Conservation (phyloP, 2,329 filamentous ascomycete genomes). For the Ceratocystis variospora region DNA sequence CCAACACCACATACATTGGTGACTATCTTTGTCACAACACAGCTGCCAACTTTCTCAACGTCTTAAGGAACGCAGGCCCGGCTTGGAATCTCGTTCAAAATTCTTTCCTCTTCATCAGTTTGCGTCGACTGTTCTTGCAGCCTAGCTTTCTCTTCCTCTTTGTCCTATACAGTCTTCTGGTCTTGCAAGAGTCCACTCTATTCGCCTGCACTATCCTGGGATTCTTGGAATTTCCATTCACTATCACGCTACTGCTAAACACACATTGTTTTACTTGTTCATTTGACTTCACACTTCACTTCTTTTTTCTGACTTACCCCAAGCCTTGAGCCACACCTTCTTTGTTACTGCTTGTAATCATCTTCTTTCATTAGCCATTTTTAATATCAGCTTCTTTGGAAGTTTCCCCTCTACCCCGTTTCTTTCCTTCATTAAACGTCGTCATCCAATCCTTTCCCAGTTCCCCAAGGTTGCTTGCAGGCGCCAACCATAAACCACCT, state of each 20-base stretch:
- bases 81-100: constrained; percentile 18
- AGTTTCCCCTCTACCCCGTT: not conserved
- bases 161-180: not conserved
- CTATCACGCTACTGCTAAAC: not conserved
- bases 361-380: not conserved
- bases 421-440: constrained; percentile 6
- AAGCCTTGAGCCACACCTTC: too few relatives aligned
- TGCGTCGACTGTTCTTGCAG: constrained; percentile 7
- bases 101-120: constrained; percentile 14
- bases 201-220: not conserved
- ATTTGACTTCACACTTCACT: not conserved
- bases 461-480: not conserved
- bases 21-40: not conserved
- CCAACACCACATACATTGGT: not conserved
- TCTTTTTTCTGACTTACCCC: too few relatives aligned
- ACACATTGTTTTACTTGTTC: not conserved
- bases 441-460: not conserved
- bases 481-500: not conserved
- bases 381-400: not conserved
- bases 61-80: constrained; percentile 19
- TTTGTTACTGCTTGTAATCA: not conserved
- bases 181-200: not conserved
- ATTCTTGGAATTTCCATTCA: not conserved
- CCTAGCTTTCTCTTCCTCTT: not conserved
- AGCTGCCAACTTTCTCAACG: constrained; percentile 12